Conservation (phyloP, 345 rosid genomes). For the Firmiana major region DNA sequence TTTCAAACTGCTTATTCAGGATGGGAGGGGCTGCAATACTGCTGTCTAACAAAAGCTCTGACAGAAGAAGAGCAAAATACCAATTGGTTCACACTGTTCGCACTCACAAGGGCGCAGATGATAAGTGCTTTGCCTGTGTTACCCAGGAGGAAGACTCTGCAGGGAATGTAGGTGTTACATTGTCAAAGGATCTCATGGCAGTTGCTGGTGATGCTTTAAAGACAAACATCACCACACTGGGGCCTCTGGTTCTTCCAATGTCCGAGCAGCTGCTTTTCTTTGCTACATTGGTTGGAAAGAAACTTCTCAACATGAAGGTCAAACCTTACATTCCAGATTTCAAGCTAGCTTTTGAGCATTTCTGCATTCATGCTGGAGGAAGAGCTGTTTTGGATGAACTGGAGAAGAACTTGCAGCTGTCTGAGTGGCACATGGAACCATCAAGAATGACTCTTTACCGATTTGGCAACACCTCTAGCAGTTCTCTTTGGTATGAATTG, state of each 20-base stretch:
- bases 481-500: constrained; percentile 57
- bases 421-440: constrained; percentile 61
- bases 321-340: constrained; percentile 58
- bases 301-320: constrained; percentile 40
- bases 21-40: constrained; percentile 60
- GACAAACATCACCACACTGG: constrained; percentile 67
- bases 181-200: constrained; percentile 57
- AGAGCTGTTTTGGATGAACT: constrained; percentile 50
- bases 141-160: constrained; percentile 43
- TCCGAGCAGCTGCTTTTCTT: constrained; percentile 50
- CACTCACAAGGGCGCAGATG: constrained; percentile 55
- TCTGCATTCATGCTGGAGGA: constrained; percentile 52
- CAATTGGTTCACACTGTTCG: constrained; percentile 47
- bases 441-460: constrained; percentile 52
- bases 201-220: constrained; percentile 64
- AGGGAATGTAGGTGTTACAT: constrained; percentile 41
- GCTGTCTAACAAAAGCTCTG: constrained; percentile 40
- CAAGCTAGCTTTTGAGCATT: constrained; percentile 61
- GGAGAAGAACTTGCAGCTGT: constrained; percentile 51
- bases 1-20: constrained; percentile 54
- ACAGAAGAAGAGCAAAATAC: constrained; percentile 37
- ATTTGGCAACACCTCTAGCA: constrained; percentile 56
- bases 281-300: constrained; percentile 40
- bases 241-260: constrained; percentile 54
- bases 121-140: constrained; percentile 43